phyloP scores from a whole-genome alignment of 2,329 filamentous ascomycete genomes.

The Fusarium paranaense region DNA sequence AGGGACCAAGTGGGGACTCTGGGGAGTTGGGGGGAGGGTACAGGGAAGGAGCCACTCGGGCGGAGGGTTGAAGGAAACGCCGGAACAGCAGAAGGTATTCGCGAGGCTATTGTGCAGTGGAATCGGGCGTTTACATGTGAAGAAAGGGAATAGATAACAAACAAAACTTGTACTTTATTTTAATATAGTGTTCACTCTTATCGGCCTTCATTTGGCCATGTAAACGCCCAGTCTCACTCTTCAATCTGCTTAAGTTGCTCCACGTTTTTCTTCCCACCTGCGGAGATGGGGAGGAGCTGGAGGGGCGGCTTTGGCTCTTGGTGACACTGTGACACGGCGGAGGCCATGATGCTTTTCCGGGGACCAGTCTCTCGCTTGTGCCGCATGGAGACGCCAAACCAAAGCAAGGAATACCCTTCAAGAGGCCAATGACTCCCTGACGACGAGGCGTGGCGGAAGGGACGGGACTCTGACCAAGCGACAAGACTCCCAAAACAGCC shows the following conservation, averaged over 20 bases:
- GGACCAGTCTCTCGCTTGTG: neutral
- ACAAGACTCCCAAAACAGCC: neutral
- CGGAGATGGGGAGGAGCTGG: slow-evolving; percentile 9
- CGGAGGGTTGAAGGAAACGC: neutral
- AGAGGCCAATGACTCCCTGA: neutral
- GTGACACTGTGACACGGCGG: slow-evolving; percentile 28
- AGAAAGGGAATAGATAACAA: neutral
- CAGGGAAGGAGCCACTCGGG: neutral
- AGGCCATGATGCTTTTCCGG: slow-evolving; percentile 20
- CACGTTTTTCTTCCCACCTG: neutral
- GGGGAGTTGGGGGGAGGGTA: slow-evolving; percentile 33
- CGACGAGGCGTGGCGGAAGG: slow-evolving; percentile 2
- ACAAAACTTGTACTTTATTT: neutral
- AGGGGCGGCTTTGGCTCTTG: slow-evolving; percentile 14
- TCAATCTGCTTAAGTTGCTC: neutral
- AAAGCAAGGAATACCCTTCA: neutral
- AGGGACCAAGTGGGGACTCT: slow-evolving; percentile 31
- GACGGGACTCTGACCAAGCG: neutral
- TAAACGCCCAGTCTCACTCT: neutral
- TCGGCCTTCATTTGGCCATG: neutral
- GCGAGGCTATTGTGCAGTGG: neutral
- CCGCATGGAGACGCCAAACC: neutral
- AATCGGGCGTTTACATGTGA: neutral
- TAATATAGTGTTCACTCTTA: neutral
- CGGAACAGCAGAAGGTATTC: slow-evolving; percentile 1